These are phyloP conservation scores for Pestalotiopsis sp. DNA, from an alignment of 2,329 filamentous ascomycete species.

Conservation along the genomic window DNA sequence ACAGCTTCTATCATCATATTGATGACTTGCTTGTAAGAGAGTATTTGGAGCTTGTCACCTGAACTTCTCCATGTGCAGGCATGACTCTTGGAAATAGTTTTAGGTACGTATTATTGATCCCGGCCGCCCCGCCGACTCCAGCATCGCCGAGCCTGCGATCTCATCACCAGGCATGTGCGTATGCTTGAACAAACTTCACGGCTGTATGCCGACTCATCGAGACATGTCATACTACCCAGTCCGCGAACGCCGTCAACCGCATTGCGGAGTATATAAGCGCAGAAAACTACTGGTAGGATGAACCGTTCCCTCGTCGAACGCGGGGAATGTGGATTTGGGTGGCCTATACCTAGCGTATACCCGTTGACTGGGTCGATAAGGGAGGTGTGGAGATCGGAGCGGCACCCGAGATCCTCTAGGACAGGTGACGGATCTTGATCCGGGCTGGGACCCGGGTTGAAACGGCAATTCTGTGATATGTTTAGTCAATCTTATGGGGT, in stretches of 20 bases:
- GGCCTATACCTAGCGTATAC: background rate
- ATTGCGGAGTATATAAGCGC: background rate
- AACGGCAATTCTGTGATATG: background rate
- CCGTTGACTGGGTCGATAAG: background rate
- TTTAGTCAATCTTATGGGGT: background rate
- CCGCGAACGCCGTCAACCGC: background rate
- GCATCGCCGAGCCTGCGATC: background rate
- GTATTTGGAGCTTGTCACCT: background rate
- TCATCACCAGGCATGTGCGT: background rate
- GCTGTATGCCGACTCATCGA: no score
- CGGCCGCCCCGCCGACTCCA: background rate
- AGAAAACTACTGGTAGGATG: background rate
- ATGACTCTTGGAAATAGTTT: background rate
- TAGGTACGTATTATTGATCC: background rate
- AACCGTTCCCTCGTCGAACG: background rate
- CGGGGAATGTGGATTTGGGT: background rate
- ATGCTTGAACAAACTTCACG: no score
- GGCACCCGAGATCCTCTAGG: background rate
- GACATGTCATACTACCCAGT: background rate
- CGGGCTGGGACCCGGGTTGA: background rate
- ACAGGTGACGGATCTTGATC: background rate
- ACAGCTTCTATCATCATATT: background rate
- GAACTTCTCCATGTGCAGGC: background rate
- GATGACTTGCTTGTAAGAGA: background rate
- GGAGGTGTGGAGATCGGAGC: background rate